Percentiles rank a stretch among this genome's conserved stretches.
Conservation (phyloP, 129 eudicot genomes). For the Logfia minima region DNA sequence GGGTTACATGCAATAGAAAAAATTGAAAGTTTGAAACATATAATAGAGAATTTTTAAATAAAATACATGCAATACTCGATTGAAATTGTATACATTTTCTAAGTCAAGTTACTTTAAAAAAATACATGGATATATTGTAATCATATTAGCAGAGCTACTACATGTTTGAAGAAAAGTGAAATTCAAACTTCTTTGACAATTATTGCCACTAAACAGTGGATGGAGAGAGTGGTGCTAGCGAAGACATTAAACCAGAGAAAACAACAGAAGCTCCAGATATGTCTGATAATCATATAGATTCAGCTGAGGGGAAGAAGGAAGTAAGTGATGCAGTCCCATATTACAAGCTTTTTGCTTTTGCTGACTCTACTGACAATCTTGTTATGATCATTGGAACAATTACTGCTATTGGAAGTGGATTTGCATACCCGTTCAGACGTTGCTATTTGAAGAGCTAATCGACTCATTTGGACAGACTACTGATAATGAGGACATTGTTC, state of each 20-base stretch:
- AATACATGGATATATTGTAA: too few species aligned
- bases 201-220: background rate
- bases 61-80: too few species aligned
- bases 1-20: too few species aligned
- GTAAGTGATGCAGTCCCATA: conserved; percentile 43
- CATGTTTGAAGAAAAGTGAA: background rate
- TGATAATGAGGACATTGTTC: conserved; percentile 29
- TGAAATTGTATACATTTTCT: too few species aligned
- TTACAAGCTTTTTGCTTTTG: conserved; percentile 68
- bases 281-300: conserved; percentile 1
- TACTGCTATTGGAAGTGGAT: conserved; percentile 60
- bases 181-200: background rate
- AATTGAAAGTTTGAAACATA: too few species aligned
- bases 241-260: conserved; percentile 15
- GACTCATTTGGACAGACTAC: conserved; percentile 57
- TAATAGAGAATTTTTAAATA: too few species aligned
- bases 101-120: too few species aligned
- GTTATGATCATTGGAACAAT: conserved; percentile 67
- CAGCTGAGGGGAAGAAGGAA: conserved; percentile 15
- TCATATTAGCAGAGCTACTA: too few species aligned
- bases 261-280: background rate
- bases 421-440: conserved; percentile 57
- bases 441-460: conserved; percentile 57
- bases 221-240: background rate
- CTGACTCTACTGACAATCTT: conserved; percentile 54